Evolutionary conservation across 2,329 filamentous ascomycete species (phyloP).

Genomic region (Microdochium bolleyi): DNA sequence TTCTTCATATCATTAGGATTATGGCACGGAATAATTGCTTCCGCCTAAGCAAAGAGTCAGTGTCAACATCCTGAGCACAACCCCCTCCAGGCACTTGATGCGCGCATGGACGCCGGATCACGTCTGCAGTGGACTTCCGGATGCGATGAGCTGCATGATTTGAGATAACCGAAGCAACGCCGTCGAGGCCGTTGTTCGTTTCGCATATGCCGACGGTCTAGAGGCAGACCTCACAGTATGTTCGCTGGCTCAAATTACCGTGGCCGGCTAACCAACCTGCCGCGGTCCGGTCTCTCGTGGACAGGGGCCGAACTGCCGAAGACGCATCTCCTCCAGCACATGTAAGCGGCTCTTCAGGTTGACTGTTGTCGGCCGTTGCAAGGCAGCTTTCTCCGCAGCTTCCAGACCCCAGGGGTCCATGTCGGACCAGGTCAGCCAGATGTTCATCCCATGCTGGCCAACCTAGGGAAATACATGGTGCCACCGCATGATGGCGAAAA

Average conservation of each 20-base stretch:
- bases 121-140: too few species aligned
- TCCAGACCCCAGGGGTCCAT: neutral
- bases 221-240: neutral
- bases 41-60: too few species aligned
- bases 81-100: too few species aligned
- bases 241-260: neutral
- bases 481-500: neutral
- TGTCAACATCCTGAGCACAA: too few species aligned
- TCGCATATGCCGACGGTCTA: too few species aligned
- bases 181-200: too few species aligned
- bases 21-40: too few species aligned
- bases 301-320: neutral
- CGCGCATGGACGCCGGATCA: too few species aligned
- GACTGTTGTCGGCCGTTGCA: neutral
- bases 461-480: neutral
- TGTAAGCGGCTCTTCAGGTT: neutral
- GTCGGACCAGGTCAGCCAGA: neutral
- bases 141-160: too few species aligned
- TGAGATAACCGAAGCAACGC: too few species aligned
- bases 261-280: neutral
- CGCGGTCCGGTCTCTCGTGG: neutral
- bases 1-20: too few species aligned
- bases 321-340: neutral
- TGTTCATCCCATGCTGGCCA: neutral
- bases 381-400: neutral